These are phyloP conservation scores for Sclerotinia glacialis DNA, from an alignment of 2,329 filamentous ascomycete genomes.

Conservation along the genomic window DNA sequence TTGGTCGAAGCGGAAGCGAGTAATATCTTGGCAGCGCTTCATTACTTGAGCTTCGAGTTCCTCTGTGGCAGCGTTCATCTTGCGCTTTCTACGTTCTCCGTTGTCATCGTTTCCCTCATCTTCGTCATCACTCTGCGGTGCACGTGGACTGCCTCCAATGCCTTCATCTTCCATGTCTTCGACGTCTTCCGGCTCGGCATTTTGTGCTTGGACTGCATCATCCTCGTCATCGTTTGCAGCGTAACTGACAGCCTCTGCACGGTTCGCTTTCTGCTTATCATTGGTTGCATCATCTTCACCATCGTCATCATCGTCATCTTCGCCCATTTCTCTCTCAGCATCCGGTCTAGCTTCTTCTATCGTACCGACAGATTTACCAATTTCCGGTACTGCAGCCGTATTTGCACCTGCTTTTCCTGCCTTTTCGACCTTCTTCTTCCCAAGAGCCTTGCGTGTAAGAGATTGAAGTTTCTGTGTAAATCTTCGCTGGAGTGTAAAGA, in stretches of 20 bases:
- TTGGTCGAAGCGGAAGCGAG: constrained; percentile 77
- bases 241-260: constrained; percentile 80
- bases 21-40: constrained; percentile 63
- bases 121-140: constrained; percentile 38
- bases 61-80: constrained; percentile 31
- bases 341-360: constrained; percentile 50
- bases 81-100: constrained; percentile 25
- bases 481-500: constrained; percentile 74
- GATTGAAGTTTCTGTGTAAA: constrained; percentile 71
- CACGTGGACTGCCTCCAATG: constrained; percentile 50
- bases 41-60: constrained; percentile 62
- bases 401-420: constrained; percentile 52
- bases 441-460: constrained; percentile 71
- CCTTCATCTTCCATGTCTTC: constrained; percentile 51
- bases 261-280: constrained; percentile 72
- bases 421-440: constrained; percentile 71
- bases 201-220: constrained; percentile 64
- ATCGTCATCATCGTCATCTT: constrained; percentile 51
- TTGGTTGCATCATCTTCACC: constrained; percentile 76
- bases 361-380: constrained; percentile 61
- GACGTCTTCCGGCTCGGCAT: constrained; percentile 55
- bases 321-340: constrained; percentile 42
- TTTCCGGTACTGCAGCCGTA: constrained; percentile 71
- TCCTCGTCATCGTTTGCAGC: constrained; percentile 93
- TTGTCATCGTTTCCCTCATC: constrained; percentile 41